These are phyloP conservation scores for Rubroshorea leprosula DNA, from an alignment of 345 rosid species.

Conservation along the genomic window DNA sequence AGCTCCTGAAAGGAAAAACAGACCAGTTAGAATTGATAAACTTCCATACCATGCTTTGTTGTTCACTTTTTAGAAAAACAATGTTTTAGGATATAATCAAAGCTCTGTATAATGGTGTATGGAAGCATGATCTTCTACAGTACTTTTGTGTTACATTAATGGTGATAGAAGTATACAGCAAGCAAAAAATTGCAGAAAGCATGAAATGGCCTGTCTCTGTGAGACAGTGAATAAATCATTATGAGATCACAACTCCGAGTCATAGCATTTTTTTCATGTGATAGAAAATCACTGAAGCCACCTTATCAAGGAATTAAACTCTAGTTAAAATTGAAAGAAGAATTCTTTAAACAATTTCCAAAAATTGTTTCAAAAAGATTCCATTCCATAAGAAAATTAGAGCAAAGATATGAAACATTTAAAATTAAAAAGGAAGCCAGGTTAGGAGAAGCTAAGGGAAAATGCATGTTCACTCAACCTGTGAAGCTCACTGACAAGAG, in stretches of 20 bases:
- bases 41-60: too few relatives aligned
- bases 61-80: too few relatives aligned
- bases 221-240: background rate
- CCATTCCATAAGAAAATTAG: conserved; percentile 7
- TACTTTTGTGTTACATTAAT: too few relatives aligned
- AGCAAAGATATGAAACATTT: background rate
- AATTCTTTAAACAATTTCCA: too few relatives aligned
- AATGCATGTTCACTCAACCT: conserved; percentile 35
- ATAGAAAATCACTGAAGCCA: background rate
- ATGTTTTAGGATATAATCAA: too few relatives aligned
- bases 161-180: too few relatives aligned
- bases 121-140: too few relatives aligned
- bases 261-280: background rate
- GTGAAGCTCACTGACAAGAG: conserved; percentile 78
- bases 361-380: too few relatives aligned
- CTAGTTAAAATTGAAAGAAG: background rate
- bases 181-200: too few relatives aligned
- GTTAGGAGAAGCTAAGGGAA: background rate
- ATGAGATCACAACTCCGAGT: background rate
- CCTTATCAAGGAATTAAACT: conserved; percentile 2
- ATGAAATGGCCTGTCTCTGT: too few relatives aligned
- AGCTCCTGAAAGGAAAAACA: conserved; percentile 73
- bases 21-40: too few relatives aligned
- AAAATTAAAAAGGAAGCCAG: background rate
- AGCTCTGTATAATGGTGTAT: too few relatives aligned